phyloP scores from a whole-genome alignment of 2,329 filamentous ascomycete species.

The Nothopassalora personata region DNA sequence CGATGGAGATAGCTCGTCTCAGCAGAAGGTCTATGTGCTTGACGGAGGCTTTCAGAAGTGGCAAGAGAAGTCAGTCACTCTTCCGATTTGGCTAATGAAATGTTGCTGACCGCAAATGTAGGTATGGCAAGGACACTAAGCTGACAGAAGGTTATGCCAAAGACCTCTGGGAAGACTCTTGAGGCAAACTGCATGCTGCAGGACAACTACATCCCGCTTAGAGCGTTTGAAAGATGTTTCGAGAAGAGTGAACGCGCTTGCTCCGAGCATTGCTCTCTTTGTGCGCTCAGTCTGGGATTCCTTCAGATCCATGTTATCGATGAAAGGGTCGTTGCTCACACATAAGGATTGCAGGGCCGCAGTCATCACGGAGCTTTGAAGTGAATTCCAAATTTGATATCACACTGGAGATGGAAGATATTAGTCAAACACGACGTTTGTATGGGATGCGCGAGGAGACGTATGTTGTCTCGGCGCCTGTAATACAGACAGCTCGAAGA shows the following conservation, averaged over 20 bases:
- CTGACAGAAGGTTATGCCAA: constrained; percentile 80
- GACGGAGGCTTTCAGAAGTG: constrained; percentile 81
- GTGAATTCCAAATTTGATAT: neutral
- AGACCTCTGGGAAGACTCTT: constrained; percentile 66
- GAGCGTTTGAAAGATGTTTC: too few species aligned
- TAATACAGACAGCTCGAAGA: neutral
- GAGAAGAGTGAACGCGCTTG: too few species aligned
- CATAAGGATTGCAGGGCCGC: neutral
- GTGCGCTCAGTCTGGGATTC: too few species aligned
- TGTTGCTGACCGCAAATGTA: constrained; percentile 19
- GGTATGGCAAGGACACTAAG: constrained; percentile 67
- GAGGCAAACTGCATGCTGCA: neutral
- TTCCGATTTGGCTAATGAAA: neutral
- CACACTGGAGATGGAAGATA: too few species aligned
- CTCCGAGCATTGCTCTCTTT: too few species aligned
- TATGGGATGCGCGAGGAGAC: neutral
- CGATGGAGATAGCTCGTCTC: constrained; percentile 30
- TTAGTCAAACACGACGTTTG: too few species aligned
- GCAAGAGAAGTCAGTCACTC: constrained; percentile 62
- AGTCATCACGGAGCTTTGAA: neutral
- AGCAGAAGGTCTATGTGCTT: constrained; percentile 74
- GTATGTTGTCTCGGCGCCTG: neutral
- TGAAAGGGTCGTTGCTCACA: too few species aligned
- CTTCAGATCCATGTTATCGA: too few species aligned
- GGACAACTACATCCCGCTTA: neutral